Evolutionary conservation across 768 basidiomycete species (phyloP), one percentile per base, ranked within the genome.

Genomic region (Panellus pusillus): DNA sequence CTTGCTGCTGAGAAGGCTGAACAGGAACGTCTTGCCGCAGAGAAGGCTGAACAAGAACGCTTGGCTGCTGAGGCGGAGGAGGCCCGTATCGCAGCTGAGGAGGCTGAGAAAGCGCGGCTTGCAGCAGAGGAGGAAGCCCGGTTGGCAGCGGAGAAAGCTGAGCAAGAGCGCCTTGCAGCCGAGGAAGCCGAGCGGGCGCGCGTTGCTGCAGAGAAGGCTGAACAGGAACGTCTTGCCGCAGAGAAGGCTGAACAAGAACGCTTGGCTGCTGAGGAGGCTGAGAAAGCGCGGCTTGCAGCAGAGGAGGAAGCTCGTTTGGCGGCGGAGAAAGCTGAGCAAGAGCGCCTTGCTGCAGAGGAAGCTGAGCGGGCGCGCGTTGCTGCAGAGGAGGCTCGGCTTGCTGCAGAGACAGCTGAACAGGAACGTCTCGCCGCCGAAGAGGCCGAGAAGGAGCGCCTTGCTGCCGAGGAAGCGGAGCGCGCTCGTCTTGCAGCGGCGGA

Each of bases 361-460:
- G 40, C 41, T 19, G 35, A 61, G 27, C 43, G 44, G 38, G 31
- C 36, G 35, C 39, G 44, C 9, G 52, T 55, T 47, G 51, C 40
- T 18, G 47, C 47, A 20, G 52, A 56, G n/a, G 17, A 48, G 8
- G 53, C 45, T 19, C 39, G 11, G 28, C 36, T 28, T 1, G 52
- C 41, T 8, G 58, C 54, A 20, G 65, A 62, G 32, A 35, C 3
- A 8, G 32, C 32, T 14, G 24, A 24, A 24, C 24, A 24, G 24
- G 24, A 24, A 24, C 24, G 24, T 6, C 2, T 24, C 6, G 24
- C 24, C 6, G 24, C 24, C 24, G 24, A 24, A 6, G 24, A 24
- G 6, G 24, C 24, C 6, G 24, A 24, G 24, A 2, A 6, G 24
- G 24, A 2, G 24, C 24, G 24, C n/a, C n/a, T 44, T 17, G 24